Conservation (phyloP, 352 stramenopile genomes). For the Pythium dissimile region DNA sequence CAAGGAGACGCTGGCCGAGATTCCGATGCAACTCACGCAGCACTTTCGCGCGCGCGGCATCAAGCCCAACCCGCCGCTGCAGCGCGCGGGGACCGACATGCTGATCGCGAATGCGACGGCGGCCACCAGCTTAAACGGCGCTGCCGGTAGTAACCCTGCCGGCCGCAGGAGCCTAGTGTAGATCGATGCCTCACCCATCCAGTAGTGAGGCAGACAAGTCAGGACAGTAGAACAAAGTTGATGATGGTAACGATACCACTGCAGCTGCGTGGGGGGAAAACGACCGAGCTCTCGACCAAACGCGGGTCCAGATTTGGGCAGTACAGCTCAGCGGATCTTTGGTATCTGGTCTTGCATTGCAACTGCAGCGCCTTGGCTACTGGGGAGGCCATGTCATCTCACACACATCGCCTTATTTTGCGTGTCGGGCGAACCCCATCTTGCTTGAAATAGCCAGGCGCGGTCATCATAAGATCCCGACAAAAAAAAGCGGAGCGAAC, state of each 20-base stretch:
- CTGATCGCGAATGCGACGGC: constrained; percentile 18
- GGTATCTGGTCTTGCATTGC: too few relatives aligned
- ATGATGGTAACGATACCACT: too few relatives aligned
- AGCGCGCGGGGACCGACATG: constrained; percentile 28
- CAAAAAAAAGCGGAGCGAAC: background rate
- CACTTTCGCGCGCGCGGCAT: constrained; percentile 62
- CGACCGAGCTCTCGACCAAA: too few relatives aligned
- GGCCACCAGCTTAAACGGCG: constrained; percentile 1
- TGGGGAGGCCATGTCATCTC: too few relatives aligned
- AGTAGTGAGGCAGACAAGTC: too few relatives aligned
- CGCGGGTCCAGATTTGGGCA: too few relatives aligned
- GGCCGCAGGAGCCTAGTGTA: constrained; percentile 4
- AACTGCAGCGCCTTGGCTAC: too few relatives aligned
- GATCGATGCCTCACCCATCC: background rate
- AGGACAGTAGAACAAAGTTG: too few relatives aligned
- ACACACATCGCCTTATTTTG: too few relatives aligned
- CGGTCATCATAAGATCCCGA: background rate
- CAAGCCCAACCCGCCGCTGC: constrained; percentile 44
- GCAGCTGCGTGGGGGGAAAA: too few relatives aligned
- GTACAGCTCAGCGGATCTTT: too few relatives aligned
- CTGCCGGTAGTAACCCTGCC: too few relatives aligned
- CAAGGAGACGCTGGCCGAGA: constrained; percentile 71
- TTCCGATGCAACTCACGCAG: constrained; percentile 56
- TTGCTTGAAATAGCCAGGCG: background rate
- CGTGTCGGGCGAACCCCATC: background rate